phyloP scores from a whole-genome alignment of 495 filamentous ascomycete species.

The Podospora pseudocomata region DNA sequence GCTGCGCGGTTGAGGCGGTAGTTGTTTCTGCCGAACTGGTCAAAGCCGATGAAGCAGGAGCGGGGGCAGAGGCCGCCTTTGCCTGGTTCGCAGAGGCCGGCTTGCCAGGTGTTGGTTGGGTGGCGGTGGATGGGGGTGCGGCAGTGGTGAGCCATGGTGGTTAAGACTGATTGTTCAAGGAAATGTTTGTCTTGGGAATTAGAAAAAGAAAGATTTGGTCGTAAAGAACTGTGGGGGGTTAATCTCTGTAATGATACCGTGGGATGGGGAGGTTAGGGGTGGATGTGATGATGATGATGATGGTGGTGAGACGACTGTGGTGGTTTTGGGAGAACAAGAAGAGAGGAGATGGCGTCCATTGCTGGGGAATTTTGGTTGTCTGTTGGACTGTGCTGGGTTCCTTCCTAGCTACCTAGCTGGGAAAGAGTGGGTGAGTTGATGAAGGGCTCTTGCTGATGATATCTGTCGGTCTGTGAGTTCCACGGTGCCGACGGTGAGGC shows the following conservation, averaged over 20 bases:
- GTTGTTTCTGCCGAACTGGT: conserved; percentile 25
- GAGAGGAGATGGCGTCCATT: neutral
- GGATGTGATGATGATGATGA: neutral
- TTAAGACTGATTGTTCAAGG: too few relatives aligned
- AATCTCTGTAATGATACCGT: neutral
- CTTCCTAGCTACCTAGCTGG: neutral
- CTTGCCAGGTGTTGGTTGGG: conserved; percentile 19
- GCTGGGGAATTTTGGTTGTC: neutral
- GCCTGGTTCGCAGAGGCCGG: conserved; percentile 21
- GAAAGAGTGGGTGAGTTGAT: neutral
- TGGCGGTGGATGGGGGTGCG: too few relatives aligned
- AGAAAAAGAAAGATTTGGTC: neutral
- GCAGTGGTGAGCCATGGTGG: too few relatives aligned
- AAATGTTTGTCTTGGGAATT: too few relatives aligned
- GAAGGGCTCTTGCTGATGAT: neutral
- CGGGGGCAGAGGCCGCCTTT: conserved; percentile 21
- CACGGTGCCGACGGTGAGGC: neutral
- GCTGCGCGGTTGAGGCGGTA: conserved; percentile 21
- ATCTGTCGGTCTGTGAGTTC: neutral
- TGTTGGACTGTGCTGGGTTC: neutral
- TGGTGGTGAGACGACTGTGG: neutral
- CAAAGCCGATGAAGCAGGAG: conserved; percentile 25
- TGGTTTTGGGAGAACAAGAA: neutral
- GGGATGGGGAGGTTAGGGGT: neutral
- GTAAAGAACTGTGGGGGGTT: too few relatives aligned